Conservation (phyloP, 805 yeast genomes). For the Lipomyces spencermartinsiae region DNA sequence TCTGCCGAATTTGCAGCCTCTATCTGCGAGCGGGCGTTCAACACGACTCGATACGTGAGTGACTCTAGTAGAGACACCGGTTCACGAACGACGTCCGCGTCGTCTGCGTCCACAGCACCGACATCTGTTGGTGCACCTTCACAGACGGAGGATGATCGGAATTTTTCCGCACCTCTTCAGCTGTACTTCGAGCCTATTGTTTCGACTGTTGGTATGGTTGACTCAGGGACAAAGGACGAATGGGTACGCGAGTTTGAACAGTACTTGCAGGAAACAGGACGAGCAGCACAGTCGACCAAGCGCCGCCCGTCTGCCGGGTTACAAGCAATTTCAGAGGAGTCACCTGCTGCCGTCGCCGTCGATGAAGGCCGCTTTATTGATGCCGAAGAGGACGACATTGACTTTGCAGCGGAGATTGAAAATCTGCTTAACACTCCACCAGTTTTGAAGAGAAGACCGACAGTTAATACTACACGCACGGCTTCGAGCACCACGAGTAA, state of each 20-base stretch:
- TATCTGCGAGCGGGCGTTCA: conserved; percentile 32
- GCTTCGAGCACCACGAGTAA: not conserved
- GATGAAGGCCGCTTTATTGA: conserved; percentile 24
- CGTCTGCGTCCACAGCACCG: conserved; percentile 24
- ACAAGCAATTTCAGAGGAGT: not conserved
- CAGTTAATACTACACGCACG: not conserved
- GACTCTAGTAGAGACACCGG: conserved; percentile 18
- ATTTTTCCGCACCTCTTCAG: not conserved
- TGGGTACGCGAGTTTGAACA: conserved; percentile 29
- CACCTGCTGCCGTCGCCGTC: not conserved
- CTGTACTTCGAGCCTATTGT: conserved; percentile 6
- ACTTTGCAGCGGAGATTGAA: conserved; percentile 30
- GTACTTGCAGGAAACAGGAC: conserved; percentile 8
- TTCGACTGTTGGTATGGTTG: conserved; percentile 4
- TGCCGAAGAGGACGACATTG: conserved; percentile 29
- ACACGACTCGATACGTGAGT: conserved; percentile 13
- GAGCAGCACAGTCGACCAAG: not conserved
- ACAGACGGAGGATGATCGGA: not conserved
- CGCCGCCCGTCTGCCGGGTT: not conserved
- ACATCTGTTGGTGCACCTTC: conserved; percentile 16
- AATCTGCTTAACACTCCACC: conserved; percentile 31
- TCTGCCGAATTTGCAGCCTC: conserved; percentile 36
- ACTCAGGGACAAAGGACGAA: conserved; percentile 13
- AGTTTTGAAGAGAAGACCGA: conserved; percentile 19
- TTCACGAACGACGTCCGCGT: conserved; percentile 19